Conservation (phyloP, 23 red algal genomes). For the Cyanidiococcus yangmingshanensis region DNA sequence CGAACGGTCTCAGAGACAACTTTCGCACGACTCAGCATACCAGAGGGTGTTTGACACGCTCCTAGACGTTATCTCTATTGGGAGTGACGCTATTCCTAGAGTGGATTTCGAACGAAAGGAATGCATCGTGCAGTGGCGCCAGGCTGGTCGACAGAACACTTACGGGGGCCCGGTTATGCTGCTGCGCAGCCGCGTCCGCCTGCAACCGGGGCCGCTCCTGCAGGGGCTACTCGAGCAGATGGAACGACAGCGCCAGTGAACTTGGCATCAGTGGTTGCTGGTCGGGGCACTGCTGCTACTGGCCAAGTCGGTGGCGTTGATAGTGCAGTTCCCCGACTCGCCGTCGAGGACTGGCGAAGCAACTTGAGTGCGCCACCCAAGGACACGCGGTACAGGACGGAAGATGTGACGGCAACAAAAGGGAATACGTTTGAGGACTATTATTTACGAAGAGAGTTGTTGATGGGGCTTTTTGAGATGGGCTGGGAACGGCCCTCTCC, state of each 20-base stretch:
- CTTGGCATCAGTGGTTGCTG: too few species aligned
- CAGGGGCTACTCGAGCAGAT: too few species aligned
- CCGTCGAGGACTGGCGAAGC: background rate
- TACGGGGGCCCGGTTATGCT: background rate
- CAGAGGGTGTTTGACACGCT: too few species aligned
- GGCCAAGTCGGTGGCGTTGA: background rate
- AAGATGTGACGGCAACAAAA: conserved; percentile 85
- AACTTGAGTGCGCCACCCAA: background rate
- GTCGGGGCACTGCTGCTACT: too few species aligned
- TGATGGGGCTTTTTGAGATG: conserved; percentile 94
- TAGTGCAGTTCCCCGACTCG: background rate
- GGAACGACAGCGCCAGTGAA: too few species aligned
- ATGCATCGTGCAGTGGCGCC: background rate
- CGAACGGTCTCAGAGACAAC: too few species aligned
- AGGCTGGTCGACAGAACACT: background rate
- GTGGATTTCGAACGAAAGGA: too few species aligned
- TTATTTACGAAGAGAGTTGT: conserved; percentile 67
- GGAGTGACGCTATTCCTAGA: too few species aligned
- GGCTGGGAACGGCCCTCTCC: conserved; percentile 85
- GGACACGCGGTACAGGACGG: conserved; percentile 31
- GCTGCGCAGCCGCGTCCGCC: background rate
- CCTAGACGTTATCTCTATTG: too few species aligned
- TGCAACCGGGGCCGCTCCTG: background rate
- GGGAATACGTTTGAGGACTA: conserved; percentile 96
- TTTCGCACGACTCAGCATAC: too few species aligned